A percentile compares a stretch with the other conserved stretches of the same genome.
Evolutionary conservation across 768 basidiomycete genomes (phyloP).

Genomic region (Cystobasidium tubakii): DNA sequence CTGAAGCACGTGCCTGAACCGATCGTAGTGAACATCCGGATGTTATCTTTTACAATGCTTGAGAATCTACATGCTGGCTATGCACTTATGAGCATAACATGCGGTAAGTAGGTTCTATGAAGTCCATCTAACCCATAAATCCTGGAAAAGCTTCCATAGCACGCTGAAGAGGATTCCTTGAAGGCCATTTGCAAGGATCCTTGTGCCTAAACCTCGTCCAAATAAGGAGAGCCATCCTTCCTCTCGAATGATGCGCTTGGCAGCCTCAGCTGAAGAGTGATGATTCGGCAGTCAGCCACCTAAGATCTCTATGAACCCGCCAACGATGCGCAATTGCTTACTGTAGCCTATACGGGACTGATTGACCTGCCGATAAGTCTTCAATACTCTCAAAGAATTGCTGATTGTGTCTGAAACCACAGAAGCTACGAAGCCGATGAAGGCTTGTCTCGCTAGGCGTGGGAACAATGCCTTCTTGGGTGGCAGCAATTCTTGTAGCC

Average conservation of each 20-base stretch:
- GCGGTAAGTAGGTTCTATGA: not conserved
- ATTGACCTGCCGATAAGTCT: conserved; percentile 91
- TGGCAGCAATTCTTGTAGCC: conserved; percentile 29
- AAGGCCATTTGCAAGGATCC: conserved; percentile 80
- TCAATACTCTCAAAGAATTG: conserved; percentile 84
- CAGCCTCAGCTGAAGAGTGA: conserved; percentile 56
- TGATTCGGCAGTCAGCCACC: conserved; percentile 4
- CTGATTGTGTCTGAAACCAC: conserved; percentile 76
- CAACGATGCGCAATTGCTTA: conserved; percentile 45
- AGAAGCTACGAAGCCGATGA: conserved; percentile 85
- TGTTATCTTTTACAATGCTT: too few species aligned
- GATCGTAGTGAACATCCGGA: too few species aligned
- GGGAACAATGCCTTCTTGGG: conserved; percentile 55
- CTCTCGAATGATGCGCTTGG: conserved; percentile 63
- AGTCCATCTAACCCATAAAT: conserved; percentile 56
- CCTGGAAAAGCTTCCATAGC: conserved; percentile 83
- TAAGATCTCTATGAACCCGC: too few species aligned
- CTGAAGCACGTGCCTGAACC: too few species aligned
- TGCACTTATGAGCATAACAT: not conserved
- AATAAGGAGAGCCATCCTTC: conserved; percentile 78
- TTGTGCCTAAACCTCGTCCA: conserved; percentile 80
- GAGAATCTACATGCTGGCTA: too few species aligned
- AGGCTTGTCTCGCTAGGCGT: conserved; percentile 73
- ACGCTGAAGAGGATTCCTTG: conserved; percentile 88
- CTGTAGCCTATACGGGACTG: conserved; percentile 70